Evolutionary conservation across 306 rosid genomes (phyloP).

Genomic region (Lotus japonicus): DNA sequence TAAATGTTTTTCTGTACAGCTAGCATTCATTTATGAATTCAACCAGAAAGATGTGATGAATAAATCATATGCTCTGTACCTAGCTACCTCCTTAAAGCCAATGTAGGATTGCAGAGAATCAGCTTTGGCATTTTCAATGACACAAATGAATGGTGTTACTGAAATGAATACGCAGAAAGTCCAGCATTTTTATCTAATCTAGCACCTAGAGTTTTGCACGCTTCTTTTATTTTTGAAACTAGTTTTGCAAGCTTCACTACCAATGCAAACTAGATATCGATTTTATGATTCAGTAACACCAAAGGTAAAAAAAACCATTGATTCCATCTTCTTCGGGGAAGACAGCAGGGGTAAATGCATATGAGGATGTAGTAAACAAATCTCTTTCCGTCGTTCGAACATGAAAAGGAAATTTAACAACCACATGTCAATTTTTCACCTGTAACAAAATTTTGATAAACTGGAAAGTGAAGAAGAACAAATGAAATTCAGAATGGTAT

Average conservation of each 20-base stretch:
- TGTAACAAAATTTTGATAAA: background rate
- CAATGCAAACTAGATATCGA: background rate
- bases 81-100: background rate
- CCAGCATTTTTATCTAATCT: background rate
- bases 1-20: background rate
- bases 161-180: background rate
- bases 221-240: too few species aligned
- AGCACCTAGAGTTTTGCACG: background rate
- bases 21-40: background rate
- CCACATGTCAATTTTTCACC: background rate
- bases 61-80: background rate
- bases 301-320: background rate
- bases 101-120: background rate
- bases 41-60: background rate
- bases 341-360: background rate
- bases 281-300: background rate
- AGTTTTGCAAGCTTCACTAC: background rate
- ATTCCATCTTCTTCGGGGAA: background rate
- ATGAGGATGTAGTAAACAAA: background rate
- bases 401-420: background rate
- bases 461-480: background rate
- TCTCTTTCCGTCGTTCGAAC: background rate
- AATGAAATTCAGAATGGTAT: background rate
- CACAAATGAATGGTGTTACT: background rate
- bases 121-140: background rate